Evolutionary conservation across 192 early-diverging fungal genomes (phyloP).

Genomic region (Dimargaris verticillata): DNA sequence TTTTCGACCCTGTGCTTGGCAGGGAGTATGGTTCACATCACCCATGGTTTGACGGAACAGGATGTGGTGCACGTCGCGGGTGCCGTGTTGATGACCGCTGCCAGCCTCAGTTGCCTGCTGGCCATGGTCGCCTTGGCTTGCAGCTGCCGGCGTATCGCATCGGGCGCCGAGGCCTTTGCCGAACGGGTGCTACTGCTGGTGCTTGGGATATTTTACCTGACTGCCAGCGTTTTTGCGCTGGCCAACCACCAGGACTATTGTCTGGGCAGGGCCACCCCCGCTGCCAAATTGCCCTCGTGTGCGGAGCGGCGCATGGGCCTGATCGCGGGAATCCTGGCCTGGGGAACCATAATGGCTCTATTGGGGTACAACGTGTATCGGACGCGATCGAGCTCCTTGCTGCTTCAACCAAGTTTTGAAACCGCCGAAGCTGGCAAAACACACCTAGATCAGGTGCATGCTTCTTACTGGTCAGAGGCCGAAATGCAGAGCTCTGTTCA

Average conservation of each 20-base stretch:
- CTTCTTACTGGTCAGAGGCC: too few species aligned
- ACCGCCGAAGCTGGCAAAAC: too few species aligned
- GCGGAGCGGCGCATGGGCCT: neutral
- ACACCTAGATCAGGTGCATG: too few species aligned
- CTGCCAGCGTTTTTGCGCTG: neutral
- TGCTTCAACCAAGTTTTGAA: too few species aligned
- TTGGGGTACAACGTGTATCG: neutral
- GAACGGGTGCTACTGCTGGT: neutral
- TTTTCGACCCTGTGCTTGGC: neutral
- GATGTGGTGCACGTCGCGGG: conserved; percentile 1
- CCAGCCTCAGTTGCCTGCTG: neutral
- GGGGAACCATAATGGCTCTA: neutral
- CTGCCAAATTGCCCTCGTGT: neutral
- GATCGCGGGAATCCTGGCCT: neutral
- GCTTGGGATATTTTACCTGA: neutral
- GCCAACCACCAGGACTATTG: neutral
- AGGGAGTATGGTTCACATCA: neutral
- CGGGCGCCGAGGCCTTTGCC: neutral
- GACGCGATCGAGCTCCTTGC: neutral
- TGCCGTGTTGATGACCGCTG: neutral
- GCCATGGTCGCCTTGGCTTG: neutral
- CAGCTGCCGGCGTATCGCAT: neutral
- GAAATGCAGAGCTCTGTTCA: too few species aligned
- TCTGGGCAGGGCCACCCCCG: neutral
- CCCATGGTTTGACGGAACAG: neutral